Evolutionary conservation across 164 flowering plant species (phyloP).

Genomic region (Nymphaea colorata): DNA sequence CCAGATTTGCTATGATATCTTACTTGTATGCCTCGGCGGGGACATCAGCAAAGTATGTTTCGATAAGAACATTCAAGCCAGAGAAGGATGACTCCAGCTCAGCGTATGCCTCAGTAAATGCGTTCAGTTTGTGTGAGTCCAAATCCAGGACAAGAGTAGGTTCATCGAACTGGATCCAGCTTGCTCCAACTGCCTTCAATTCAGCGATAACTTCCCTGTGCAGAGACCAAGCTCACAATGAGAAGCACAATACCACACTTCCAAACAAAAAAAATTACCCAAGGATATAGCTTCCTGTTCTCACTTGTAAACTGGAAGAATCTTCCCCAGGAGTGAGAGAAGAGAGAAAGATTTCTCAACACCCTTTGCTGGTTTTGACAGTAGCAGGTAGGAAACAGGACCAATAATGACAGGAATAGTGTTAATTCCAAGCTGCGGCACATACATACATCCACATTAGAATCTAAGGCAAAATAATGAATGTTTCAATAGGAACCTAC

Average conservation of each 20-base stretch:
- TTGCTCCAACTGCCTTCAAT: conserved; percentile 81
- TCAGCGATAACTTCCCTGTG: conserved; percentile 63
- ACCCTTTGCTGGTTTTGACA: conserved; percentile 70
- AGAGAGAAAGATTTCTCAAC: conserved; percentile 54
- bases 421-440: conserved; percentile 55
- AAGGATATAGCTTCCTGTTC: conserved; percentile 4
- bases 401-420: conserved; percentile 66
- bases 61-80: conserved; percentile 62
- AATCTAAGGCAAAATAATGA: no score
- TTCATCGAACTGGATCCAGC: conserved; percentile 75
- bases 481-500: no score
- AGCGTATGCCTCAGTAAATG: conserved; percentile 65
- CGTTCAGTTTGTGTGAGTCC: conserved; percentile 56
- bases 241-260: neutral
- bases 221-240: no score
- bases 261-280: neutral
- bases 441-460: neutral
- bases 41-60: conserved; percentile 63
- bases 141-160: conserved; percentile 49
- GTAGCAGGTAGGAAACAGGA: conserved; percentile 65
- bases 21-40: conserved; percentile 58
- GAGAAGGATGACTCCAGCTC: conserved; percentile 57
- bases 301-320: conserved; percentile 69
- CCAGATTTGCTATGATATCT: neutral
- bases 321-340: conserved; percentile 44